Evolutionary conservation across 148 eudicot genomes (phyloP), one percentile per base, ranked within the genome.

Genomic region (Rheum nobile): DNA sequence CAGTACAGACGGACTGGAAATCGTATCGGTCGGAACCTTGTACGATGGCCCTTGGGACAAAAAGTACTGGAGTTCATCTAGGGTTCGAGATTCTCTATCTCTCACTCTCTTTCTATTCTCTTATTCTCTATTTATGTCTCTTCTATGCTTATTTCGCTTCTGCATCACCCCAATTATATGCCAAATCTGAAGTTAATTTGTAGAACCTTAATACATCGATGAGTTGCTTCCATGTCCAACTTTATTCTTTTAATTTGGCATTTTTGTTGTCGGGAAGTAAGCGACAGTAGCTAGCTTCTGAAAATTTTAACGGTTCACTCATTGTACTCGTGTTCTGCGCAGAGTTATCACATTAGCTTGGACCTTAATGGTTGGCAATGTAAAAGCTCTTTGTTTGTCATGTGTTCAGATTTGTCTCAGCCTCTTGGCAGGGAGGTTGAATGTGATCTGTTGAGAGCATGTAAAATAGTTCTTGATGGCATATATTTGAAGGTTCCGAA

Each of bases 1-100:
- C 35, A 82, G 70, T 37, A 84, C 87, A 71, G 96, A 90, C 61
- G 91, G 88, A 28, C 82, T 95, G 24, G 97, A 95, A 69, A 90
- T 95, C 79, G 31, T 87, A 14, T 91, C 97, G 14, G 77, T 92
- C 76, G 99, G 99, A 55, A 57, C 77, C 22, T 77, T 95, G 0
- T 88, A 90, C 81, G 63, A 42, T 38, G 97, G 99, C 29, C 76
- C 82, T n/a, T 88, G 87, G 96, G 97, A 90, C 68, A 95, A 92
- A 84, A 95, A 95, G 86, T 95, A 95, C 80, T 91, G 99, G 99
- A 95, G 97, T 82, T 91, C 96, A 28, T 95, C 99, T 84, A 90
- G 99, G 99, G 99, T 95, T 85, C 75, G 84, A 72, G 19, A 22
- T 28, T 9, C 76, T 80, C 78, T 29, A 28, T 72, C 44, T 72